Evolutionary conservation across 2,329 filamentous ascomycete genomes (phyloP).

Genomic region (Diaporthe australafricana): DNA sequence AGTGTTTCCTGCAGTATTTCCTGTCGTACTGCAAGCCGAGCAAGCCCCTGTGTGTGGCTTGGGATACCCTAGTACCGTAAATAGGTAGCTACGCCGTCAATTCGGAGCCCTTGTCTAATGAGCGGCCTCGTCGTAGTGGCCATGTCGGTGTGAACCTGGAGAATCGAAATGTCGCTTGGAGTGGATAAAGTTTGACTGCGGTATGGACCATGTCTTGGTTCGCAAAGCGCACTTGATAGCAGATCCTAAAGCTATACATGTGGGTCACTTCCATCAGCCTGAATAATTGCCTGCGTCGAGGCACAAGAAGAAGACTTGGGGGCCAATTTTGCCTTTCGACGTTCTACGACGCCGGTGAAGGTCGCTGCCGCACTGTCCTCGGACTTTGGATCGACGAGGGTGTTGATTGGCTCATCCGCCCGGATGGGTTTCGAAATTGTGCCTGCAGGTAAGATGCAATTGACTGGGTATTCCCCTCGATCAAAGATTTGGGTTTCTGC

Average conservation of each 20-base stretch:
- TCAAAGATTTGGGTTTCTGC: conserved; percentile 20
- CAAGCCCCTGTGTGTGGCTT: background rate
- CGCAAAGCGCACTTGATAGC: background rate
- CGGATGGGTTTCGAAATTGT: background rate
- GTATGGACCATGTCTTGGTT: background rate
- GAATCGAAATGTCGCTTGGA: background rate
- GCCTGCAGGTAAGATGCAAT: background rate
- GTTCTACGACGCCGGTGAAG: background rate
- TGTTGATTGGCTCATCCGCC: conserved; percentile 5
- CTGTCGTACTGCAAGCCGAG: background rate
- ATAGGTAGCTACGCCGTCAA: background rate
- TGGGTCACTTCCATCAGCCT: background rate
- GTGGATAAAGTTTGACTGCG: background rate
- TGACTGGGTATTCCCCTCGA: background rate
- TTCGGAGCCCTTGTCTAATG: background rate
- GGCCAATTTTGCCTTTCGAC: background rate
- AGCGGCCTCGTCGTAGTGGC: background rate
- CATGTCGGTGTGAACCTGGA: background rate
- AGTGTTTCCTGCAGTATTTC: background rate
- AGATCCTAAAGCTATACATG: background rate
- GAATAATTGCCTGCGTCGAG: background rate
- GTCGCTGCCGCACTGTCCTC: conserved; percentile 7
- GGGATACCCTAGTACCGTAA: background rate
- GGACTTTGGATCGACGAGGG: background rate
- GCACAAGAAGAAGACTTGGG: background rate